These are phyloP conservation scores for Kitagawia praeruptora DNA, from an alignment of 129 eudicot genomes.

Conservation along the genomic window DNA sequence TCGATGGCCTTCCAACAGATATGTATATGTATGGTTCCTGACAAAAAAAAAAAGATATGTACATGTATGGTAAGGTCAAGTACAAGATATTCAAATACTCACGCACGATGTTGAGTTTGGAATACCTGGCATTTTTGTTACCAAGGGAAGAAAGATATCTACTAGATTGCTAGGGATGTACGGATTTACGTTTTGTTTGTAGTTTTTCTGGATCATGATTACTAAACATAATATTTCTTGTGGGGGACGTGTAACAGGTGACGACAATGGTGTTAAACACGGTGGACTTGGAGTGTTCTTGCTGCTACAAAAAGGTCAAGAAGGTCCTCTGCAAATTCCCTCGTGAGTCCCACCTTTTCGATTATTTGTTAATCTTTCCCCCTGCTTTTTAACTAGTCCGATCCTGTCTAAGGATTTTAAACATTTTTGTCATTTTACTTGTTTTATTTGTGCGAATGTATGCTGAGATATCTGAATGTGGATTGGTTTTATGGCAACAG, in stretches of 20 bases:
- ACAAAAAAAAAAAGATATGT: too few relatives aligned
- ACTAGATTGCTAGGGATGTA: background rate
- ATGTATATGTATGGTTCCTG: too few relatives aligned
- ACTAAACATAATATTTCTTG: background rate
- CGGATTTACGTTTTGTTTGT: background rate
- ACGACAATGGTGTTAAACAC: conserved; percentile 52
- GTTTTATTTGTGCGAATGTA: background rate
- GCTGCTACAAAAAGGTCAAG: conserved; percentile 85
- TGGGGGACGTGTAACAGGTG: conserved; percentile 17
- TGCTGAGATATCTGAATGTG: background rate
- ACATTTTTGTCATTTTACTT: background rate
- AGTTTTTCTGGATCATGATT: background rate
- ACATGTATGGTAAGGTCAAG: too few relatives aligned
- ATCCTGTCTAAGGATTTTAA: background rate
- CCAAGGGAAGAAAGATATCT: too few relatives aligned
- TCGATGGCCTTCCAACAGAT: too few relatives aligned
- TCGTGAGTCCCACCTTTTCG: conserved; percentile 34
- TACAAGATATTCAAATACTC: background rate
- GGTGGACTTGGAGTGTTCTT: conserved; percentile 69
- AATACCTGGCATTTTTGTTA: background rate
- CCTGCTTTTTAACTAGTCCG: background rate
- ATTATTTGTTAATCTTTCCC: background rate
- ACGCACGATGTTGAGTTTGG: background rate
- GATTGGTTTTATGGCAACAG: conserved; percentile 24
- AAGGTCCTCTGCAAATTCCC: conserved; percentile 71